Evolutionary conservation across 1,139 yeast genomes (phyloP).

Genomic region (Geotrichum aggregatum): DNA sequence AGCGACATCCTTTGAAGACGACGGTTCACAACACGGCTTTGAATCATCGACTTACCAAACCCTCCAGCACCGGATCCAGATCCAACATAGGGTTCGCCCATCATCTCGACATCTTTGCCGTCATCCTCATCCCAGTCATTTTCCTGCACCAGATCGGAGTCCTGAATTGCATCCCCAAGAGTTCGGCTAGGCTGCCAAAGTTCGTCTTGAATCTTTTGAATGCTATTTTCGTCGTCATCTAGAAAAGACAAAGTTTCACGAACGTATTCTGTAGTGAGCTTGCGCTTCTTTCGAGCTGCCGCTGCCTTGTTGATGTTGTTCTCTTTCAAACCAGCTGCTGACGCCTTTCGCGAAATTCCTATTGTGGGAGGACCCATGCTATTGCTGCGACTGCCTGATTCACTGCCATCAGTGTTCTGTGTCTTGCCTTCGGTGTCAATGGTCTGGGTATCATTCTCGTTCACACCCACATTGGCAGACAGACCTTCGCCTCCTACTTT

Average conservation of each 20-base stretch:
- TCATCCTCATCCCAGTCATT: slow-evolving; percentile 10
- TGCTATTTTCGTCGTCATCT: slow-evolving; percentile 30
- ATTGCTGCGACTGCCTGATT: not conserved
- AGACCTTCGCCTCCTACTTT: too few relatives aligned
- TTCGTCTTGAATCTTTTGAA: not conserved
- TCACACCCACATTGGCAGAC: too few relatives aligned
- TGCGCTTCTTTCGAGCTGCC: slow-evolving; percentile 10
- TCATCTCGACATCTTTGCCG: slow-evolving; percentile 1
- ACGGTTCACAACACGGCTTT: slow-evolving; percentile 5
- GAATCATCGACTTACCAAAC: too few relatives aligned
- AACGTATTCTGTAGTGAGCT: slow-evolving; percentile 49
- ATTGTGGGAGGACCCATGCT: slow-evolving; percentile 6
- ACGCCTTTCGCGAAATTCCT: not conserved
- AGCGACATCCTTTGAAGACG: slow-evolving; percentile 1
- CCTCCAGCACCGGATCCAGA: not conserved
- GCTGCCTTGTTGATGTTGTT: not conserved
- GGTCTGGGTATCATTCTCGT: not conserved
- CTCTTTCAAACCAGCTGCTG: not conserved
- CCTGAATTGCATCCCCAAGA: slow-evolving; percentile 11
- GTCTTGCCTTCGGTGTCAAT: slow-evolving; percentile 2
- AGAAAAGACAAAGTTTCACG: slow-evolving; percentile 63
- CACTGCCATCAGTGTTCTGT: not conserved
- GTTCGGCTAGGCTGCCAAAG: slow-evolving; percentile 18
- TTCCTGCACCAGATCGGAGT: slow-evolving; percentile 6
- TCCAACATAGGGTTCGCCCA: not conserved